Evolutionary conservation across 192 early-diverging fungal species (phyloP).

Genomic region (Coemansia sp.): DNA sequence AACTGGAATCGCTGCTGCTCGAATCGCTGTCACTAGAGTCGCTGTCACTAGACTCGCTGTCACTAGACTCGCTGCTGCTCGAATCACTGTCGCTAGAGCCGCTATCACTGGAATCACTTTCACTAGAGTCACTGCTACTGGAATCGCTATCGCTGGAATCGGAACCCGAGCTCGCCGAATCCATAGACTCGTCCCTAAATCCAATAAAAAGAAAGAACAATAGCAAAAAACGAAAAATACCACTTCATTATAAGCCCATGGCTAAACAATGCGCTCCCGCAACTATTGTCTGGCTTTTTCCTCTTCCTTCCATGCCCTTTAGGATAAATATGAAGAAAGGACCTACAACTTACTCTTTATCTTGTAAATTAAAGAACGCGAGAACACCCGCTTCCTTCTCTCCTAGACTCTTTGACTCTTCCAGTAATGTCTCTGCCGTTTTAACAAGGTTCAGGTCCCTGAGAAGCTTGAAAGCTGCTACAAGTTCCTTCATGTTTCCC

Average conservation of each 20-base stretch:
- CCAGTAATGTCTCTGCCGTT: conserved; percentile 22
- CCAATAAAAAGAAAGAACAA: neutral
- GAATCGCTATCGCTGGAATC: too few species aligned
- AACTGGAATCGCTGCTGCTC: conserved; percentile 14
- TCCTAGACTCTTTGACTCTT: conserved; percentile 17
- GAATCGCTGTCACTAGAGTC: conserved; percentile 11
- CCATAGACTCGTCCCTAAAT: too few species aligned
- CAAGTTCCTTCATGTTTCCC: conserved; percentile 25
- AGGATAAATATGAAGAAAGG: neutral
- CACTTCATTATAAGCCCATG: conserved; percentile 8
- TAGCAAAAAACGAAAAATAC: neutral
- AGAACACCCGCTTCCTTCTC: conserved; percentile 10
- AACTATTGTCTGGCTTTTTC: neutral
- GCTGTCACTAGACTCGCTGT: conserved; percentile 12
- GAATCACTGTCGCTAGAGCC: neutral
- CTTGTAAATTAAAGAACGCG: conserved; percentile 13
- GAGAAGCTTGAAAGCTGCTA: conserved; percentile 20
- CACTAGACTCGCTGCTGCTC: conserved; percentile 2
- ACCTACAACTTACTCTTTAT: conserved; percentile 12
- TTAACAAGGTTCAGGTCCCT: conserved; percentile 27
- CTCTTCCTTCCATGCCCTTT: neutral
- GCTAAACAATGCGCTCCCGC: too few species aligned
- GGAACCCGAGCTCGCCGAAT: too few species aligned
- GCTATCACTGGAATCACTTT: conserved; percentile 9
- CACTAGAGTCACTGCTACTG: neutral